These are phyloP conservation scores for Hyparrhenia diplandra DNA, from an alignment of 176 grass and related monocot species.

Conservation along the genomic window DNA sequence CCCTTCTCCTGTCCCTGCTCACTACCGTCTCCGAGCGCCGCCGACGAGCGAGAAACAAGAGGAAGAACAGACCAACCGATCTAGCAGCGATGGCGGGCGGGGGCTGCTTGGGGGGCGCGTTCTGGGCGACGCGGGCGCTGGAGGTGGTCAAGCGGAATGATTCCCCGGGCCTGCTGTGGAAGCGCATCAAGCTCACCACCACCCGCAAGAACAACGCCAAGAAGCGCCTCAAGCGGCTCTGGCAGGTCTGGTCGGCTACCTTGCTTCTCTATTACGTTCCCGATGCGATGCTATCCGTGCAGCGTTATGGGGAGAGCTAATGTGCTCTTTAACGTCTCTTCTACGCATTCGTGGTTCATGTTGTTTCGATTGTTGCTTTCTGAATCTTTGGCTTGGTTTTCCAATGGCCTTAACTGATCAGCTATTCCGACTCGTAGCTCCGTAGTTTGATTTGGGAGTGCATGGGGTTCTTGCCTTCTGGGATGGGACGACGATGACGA, in stretches of 20 bases:
- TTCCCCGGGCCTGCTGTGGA: conserved; percentile 70
- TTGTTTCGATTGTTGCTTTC: background rate
- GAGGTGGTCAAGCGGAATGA: conserved; percentile 77
- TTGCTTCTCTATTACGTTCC: background rate
- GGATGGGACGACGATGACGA: background rate
- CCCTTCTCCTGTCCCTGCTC: background rate
- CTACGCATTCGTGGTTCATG: background rate
- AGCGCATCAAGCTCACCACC: conserved; percentile 88
- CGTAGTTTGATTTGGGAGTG: background rate
- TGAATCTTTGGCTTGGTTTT: too few species aligned
- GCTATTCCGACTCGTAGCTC: background rate
- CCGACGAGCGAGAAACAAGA: background rate
- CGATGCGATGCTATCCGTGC: background rate
- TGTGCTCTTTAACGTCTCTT: background rate
- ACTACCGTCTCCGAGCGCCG: background rate
- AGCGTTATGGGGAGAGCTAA: background rate
- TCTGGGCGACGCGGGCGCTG: conserved; percentile 77
- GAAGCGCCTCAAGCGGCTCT: conserved; percentile 78
- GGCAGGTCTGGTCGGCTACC: conserved; percentile 63
- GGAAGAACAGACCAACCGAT: background rate
- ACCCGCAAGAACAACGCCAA: conserved; percentile 93
- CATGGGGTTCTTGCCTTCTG: background rate
- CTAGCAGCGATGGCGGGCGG: conserved; percentile 36
- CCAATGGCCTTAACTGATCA: too few species aligned
- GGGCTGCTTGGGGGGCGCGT: conserved; percentile 48